Base-by-base conservation (phyloP, 2,329 filamentous ascomycete species). In the Aspergillus chevalieri region DNA sequence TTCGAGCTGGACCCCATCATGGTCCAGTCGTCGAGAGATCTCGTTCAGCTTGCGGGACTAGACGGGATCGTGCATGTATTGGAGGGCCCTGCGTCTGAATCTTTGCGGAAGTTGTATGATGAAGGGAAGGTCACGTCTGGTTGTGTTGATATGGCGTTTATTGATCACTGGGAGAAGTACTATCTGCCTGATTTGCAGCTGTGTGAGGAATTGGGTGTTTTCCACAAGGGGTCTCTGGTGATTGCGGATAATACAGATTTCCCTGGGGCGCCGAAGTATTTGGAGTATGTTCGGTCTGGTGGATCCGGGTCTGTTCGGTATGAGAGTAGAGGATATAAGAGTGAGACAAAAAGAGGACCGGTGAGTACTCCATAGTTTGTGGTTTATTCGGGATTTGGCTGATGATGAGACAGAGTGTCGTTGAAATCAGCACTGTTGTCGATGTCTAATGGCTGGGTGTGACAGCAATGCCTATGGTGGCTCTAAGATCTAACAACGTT, bases 241-340 rank as follows among this genome's bases (percentile, higher is more conserved):
- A 57, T 72, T 43, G 70, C 69, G 3, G 70, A 73, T 54, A 73
- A 73, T 49, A 67, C 66, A 3, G 63, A 70, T 50, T 54, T 62
- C 6, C 70, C 70, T 21, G 70, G 72, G 7, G 71, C 69, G 9
- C 72, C 71, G 7, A 60, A 68, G 9, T 74, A 74, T 54, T 48
- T 70, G 38, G 62, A 62, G 47, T 72, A 74, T 60, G 67, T 74
- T 6, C 56, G 61, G 50, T 54, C 47, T 21, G 62, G 65, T 4
- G 59, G 63, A 3, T 49, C 46, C 2, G 34, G 46, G 8, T 28
- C 26, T 44, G 56, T 62, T 15, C 53, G 49, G 30, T 68, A 65
- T 54, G 56, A 58, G 47, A 66, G 57, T 36, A 42, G 51, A 41
- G 54, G 55, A 12, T 44, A 54, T 28, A 42, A 50, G 24, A 51